Conservation (phyloP, 169 alveolate species). For the Babesia caballi region DNA sequence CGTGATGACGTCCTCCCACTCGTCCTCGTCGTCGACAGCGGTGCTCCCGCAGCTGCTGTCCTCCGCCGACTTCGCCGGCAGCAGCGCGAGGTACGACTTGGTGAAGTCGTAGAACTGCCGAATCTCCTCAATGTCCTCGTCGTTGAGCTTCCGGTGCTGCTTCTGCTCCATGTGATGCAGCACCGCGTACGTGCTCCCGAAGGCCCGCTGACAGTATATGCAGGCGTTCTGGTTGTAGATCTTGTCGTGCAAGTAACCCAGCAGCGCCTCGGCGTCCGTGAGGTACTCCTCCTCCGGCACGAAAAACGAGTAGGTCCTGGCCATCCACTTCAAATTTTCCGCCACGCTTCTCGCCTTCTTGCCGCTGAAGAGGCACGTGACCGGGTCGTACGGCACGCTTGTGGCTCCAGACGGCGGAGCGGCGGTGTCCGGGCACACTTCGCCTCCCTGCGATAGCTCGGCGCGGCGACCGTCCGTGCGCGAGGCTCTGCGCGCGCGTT, state of each 20-base stretch:
- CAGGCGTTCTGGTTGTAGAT: constrained; percentile 67
- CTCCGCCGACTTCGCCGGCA: background rate
- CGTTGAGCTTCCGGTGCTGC: constrained; percentile 67
- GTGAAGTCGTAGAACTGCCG: constrained; percentile 59
- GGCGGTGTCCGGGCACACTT: background rate
- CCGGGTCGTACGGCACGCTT: constrained; percentile 13
- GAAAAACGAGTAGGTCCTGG: constrained; percentile 41
- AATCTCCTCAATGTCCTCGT: constrained; percentile 50
- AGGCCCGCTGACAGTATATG: constrained; percentile 64
- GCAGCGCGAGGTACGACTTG: constrained; percentile 18
- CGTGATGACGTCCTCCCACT: constrained; percentile 72
- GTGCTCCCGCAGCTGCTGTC: background rate
- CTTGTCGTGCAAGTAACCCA: constrained; percentile 66
- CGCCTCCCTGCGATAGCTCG: background rate
- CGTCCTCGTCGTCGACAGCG: constrained; percentile 61
- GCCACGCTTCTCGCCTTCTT: constrained; percentile 1
- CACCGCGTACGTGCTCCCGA: constrained; percentile 67
- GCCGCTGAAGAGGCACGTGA: constrained; percentile 42
- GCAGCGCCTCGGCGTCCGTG: constrained; percentile 57
- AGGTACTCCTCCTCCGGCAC: constrained; percentile 73
- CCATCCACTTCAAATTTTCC: constrained; percentile 60
- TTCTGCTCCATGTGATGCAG: constrained; percentile 73
- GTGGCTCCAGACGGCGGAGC: constrained; percentile 2
- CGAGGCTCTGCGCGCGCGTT: background rate
- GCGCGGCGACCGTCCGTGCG: background rate